Percentiles rank a stretch among this genome's conserved stretches.
phyloP scores from a whole-genome alignment of 441 rosid genomes.

The Biscutella laevigata region DNA sequence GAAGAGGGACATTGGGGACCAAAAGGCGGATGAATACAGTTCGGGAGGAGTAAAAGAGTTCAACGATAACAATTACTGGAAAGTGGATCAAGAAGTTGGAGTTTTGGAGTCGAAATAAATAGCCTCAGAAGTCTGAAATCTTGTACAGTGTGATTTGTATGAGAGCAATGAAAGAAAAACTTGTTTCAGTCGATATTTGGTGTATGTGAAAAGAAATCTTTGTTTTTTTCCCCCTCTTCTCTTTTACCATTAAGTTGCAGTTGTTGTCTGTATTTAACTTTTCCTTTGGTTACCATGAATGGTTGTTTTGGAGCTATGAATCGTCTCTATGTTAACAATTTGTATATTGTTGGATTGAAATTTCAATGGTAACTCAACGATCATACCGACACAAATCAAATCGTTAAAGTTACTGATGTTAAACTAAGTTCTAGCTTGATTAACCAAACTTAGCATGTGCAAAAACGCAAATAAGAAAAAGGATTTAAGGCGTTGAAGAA shows the following conservation, averaged over 20 bases:
- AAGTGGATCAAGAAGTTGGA: slow-evolving; percentile 77
- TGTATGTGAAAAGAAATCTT: background rate
- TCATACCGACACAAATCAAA: too few relatives aligned
- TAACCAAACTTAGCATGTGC: too few relatives aligned
- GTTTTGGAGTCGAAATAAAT: slow-evolving; percentile 41
- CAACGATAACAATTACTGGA: slow-evolving; percentile 91
- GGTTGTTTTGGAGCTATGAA: too few relatives aligned
- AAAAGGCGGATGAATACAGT: slow-evolving; percentile 34
- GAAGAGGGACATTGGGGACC: slow-evolving; percentile 49
- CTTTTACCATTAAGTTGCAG: background rate
- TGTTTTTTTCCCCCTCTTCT: too few relatives aligned
- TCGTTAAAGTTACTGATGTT: too few relatives aligned
- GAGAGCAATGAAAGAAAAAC: slow-evolving; percentile 3
- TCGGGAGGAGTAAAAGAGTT: slow-evolving; percentile 71
- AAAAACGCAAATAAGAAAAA: background rate
- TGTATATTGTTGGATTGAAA: too few relatives aligned
- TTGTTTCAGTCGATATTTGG: background rate
- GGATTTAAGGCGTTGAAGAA: slow-evolving; percentile 13
- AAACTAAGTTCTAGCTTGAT: too few relatives aligned
- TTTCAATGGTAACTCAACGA: too few relatives aligned
- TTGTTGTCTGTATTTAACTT: too few relatives aligned
- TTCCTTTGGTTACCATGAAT: too few relatives aligned
- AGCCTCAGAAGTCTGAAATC: background rate
- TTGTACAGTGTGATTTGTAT: slow-evolving; percentile 25
- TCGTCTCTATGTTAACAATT: too few relatives aligned